A percentile compares a stretch with the other conserved stretches of the same genome.
phyloP scores from a whole-genome alignment of 345 rosid species.

The Syzygium oleosum region DNA sequence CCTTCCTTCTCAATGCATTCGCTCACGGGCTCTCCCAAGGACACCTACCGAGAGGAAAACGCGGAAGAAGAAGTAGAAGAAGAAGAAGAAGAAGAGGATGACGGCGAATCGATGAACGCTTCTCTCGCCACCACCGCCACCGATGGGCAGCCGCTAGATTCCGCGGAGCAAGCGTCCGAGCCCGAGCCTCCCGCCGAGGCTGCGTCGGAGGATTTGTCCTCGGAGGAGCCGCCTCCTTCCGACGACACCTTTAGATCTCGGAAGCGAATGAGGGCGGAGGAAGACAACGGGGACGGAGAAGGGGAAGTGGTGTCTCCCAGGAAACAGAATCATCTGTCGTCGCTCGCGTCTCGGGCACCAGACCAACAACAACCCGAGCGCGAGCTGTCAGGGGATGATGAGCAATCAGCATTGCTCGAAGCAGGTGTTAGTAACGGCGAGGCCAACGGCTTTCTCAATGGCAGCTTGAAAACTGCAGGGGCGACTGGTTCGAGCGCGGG shows the following conservation, averaged over 20 bases:
- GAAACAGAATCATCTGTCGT: slow-evolving; percentile 57
- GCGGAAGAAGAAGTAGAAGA: neutral
- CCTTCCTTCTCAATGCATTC: neutral
- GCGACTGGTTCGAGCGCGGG: neutral
- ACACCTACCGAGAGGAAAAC: neutral
- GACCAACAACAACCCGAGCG: neutral
- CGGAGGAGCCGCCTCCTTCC: slow-evolving; percentile 33
- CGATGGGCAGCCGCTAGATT: neutral
- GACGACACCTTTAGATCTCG: slow-evolving; percentile 65
- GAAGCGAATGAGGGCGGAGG: slow-evolving; percentile 36
- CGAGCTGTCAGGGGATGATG: slow-evolving; percentile 6
- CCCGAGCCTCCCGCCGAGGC: slow-evolving; percentile 35
- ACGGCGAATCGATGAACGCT: neutral
- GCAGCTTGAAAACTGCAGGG: neutral
- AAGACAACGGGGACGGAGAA: slow-evolving; percentile 25
- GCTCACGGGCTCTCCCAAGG: neutral
- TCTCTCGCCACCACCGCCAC: neutral
- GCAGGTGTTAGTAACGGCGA: neutral
- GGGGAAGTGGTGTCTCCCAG: slow-evolving; percentile 45
- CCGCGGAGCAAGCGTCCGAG: neutral
- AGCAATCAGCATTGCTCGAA: slow-evolving; percentile 1
- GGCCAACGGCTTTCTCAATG: neutral
- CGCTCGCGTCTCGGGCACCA: slow-evolving; percentile 11
- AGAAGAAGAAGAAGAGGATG: neutral
- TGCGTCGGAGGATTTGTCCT: slow-evolving; percentile 50